These are phyloP conservation scores for Davidsoniella neocaledoniae DNA, from an alignment of 2,329 filamentous ascomycete species.

Conservation along the genomic window DNA sequence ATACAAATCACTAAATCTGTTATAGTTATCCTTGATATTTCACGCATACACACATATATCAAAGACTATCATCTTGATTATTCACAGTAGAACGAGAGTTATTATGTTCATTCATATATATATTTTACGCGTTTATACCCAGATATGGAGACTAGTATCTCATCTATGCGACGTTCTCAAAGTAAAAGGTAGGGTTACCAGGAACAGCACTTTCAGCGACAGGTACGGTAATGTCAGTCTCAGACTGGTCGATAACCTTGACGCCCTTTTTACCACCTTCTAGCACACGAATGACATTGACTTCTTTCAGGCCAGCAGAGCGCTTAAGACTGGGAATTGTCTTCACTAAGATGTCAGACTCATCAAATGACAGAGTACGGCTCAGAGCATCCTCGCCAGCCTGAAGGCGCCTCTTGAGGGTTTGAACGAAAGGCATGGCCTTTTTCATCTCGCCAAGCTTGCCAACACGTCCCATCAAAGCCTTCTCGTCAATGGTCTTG, in stretches of 20 bases:
- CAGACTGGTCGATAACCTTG: constrained; percentile 33
- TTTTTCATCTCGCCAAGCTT: constrained; percentile 90
- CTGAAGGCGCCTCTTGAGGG: constrained; percentile 66
- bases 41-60: too few relatives aligned
- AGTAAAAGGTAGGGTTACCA: constrained; percentile 64
- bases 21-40: too few relatives aligned
- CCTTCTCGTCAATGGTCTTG: constrained; percentile 60
- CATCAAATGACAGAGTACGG: constrained; percentile 74
- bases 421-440: constrained; percentile 92
- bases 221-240: constrained; percentile 39
- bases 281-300: constrained; percentile 56
- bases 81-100: too few relatives aligned
- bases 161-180: constrained; percentile 51
- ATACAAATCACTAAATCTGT: too few relatives aligned
- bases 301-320: constrained; percentile 48
- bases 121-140: constrained; percentile 16
- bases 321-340: constrained; percentile 70
- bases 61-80: too few relatives aligned
- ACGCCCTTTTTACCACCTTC: constrained; percentile 51
- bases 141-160: too few relatives aligned
- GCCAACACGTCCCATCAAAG: constrained; percentile 57
- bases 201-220: constrained; percentile 62
- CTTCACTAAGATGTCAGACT: constrained; percentile 54
- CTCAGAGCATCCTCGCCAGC: constrained; percentile 63
- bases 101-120: neutral